Conservation (phyloP, 768 basidiomycete genomes). For the Trametes cingulata region DNA sequence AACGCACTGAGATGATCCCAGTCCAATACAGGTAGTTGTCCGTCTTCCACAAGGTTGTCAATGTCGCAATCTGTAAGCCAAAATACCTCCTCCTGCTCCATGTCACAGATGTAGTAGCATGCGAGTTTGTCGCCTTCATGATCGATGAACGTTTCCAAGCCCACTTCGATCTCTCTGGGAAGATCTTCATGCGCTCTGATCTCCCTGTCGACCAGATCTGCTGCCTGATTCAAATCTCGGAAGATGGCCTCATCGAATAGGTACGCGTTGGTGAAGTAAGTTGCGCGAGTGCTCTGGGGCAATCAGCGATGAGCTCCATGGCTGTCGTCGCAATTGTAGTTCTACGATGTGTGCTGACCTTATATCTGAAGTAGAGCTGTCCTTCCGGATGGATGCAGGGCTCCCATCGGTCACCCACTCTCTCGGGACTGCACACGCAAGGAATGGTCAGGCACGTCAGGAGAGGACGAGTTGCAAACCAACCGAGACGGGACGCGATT, state of each 20-base stretch:
- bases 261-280: conserved; percentile 3
- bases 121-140: neutral
- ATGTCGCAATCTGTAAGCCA: neutral
- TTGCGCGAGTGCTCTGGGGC: neutral
- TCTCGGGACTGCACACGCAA: neutral
- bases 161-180: neutral
- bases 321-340: no score
- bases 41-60: neutral
- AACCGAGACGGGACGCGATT: neutral
- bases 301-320: neutral
- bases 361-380: conserved; percentile 10
- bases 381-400: conserved; percentile 13
- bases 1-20: conserved; percentile 15
- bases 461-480: neutral
- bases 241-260: neutral
- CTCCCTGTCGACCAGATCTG: neutral
- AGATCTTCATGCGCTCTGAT: neutral
- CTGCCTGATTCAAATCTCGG: neutral
- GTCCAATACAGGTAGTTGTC: neutral
- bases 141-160: neutral
- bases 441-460: neutral
- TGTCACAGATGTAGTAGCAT: conserved; percentile 14
- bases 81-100: neutral
- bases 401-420: conserved; percentile 1
- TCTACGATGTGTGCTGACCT: neutral